A percentile compares a stretch with the other conserved stretches of the same genome.
These are phyloP conservation scores for Verticillium longisporum DNA, from an alignment of 2,329 filamentous ascomycete genomes.

Conservation along the genomic window DNA sequence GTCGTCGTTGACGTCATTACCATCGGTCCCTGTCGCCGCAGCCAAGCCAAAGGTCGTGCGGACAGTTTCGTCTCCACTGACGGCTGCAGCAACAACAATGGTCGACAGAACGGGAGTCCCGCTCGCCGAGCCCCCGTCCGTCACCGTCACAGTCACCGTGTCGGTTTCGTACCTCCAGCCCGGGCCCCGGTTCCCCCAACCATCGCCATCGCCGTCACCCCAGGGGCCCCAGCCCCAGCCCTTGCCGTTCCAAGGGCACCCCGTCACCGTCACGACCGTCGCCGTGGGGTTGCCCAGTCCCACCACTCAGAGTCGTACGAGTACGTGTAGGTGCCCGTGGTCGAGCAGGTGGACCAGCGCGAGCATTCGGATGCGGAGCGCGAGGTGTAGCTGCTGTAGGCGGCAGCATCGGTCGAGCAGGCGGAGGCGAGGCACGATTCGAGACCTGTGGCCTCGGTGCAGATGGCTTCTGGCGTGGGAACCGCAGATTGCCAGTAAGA, in stretches of 20 bases:
- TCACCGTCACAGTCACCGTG: slow-evolving; percentile 14
- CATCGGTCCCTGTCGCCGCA: slow-evolving; percentile 6
- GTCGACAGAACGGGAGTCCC: slow-evolving; percentile 1
- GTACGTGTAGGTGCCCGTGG: slow-evolving; percentile 18
- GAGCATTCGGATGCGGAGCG: slow-evolving; percentile 15
- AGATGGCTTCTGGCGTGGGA: slow-evolving; percentile 15
- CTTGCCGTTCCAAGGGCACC: slow-evolving; percentile 16
- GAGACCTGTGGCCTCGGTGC: slow-evolving; percentile 9
- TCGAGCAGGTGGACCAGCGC: slow-evolving; percentile 11
- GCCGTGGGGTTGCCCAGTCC: slow-evolving; percentile 6
- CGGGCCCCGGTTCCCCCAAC: slow-evolving; percentile 11
- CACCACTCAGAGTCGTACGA: slow-evolving; percentile 10
- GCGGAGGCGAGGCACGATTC: slow-evolving; percentile 14
- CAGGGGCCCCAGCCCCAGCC: slow-evolving; percentile 12
- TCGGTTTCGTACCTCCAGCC: slow-evolving; percentile 16
- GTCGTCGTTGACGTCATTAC: neutral
- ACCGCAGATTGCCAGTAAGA: slow-evolving; percentile 17
- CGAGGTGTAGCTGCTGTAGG: slow-evolving; percentile 13
- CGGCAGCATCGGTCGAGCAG: slow-evolving; percentile 13
- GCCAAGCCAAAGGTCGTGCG: slow-evolving; percentile 11
- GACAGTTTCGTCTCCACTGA: slow-evolving; percentile 14
- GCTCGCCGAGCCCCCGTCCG: neutral
- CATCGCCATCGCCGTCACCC: slow-evolving; percentile 9
- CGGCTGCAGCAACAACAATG: slow-evolving; percentile 4
- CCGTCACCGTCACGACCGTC: slow-evolving; percentile 15